Evolutionary conservation across 345 rosid genomes (phyloP).

Genomic region (Salix dunnii): DNA sequence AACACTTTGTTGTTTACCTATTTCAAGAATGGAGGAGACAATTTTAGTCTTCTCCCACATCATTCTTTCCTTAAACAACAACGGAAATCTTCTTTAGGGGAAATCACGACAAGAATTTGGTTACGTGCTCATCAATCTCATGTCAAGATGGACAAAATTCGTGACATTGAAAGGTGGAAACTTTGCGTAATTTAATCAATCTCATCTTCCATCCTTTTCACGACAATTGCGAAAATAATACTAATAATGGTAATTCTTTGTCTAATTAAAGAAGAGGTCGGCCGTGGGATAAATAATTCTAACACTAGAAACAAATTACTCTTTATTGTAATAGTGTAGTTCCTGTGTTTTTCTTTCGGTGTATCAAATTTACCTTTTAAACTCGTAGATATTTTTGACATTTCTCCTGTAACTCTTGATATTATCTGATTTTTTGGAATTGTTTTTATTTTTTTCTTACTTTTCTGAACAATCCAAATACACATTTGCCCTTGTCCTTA

Average conservation of each 20-base stretch:
- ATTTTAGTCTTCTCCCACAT: neutral
- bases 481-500: too few relatives aligned
- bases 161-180: neutral
- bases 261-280: neutral
- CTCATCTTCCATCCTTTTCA: neutral
- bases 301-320: too few relatives aligned
- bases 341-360: fast-evolving
- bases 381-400: too few relatives aligned
- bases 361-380: too few relatives aligned
- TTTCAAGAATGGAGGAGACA: neutral
- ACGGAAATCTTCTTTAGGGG: neutral
- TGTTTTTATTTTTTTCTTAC: too few relatives aligned
- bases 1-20: too few relatives aligned
- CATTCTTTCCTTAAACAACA: neutral
- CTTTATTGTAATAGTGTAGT: too few relatives aligned
- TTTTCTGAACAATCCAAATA: too few relatives aligned
- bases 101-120: neutral
- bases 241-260: neutral
- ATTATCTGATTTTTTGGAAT: too few relatives aligned
- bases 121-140: neutral
- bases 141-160: neutral
- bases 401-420: too few relatives aligned
- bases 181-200: neutral
- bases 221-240: neutral
- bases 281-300: too few relatives aligned